phyloP scores from a whole-genome alignment of 371 early-diverging fungal species.

The Blastocladiella emersonii region DNA sequence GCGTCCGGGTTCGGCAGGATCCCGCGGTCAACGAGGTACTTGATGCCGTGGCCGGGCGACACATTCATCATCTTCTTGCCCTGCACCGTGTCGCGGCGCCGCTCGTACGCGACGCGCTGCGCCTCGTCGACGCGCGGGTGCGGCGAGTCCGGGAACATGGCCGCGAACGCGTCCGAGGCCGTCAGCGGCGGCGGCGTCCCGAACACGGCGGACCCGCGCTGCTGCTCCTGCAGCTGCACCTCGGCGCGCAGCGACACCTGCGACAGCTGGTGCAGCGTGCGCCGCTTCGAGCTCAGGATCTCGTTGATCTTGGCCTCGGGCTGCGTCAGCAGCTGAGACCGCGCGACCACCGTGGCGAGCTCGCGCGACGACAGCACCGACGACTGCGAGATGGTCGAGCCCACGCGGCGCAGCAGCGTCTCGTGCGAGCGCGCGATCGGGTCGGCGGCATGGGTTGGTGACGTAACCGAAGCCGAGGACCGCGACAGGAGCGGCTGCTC shows the following conservation, averaged over 20 bases:
- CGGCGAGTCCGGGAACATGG: background rate
- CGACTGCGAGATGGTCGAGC: background rate
- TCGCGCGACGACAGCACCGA: background rate
- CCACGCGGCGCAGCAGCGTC: background rate
- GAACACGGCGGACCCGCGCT: background rate
- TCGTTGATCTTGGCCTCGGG: background rate
- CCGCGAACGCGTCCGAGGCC: background rate
- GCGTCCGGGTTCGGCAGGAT: background rate
- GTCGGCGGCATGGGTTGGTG: too few relatives aligned
- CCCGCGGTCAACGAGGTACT: background rate
- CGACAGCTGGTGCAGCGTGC: background rate
- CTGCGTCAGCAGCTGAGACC: background rate
- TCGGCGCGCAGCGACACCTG: background rate
- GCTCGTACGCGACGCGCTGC: background rate
- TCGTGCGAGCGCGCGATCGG: too few relatives aligned
- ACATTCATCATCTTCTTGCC: conserved; percentile 1
- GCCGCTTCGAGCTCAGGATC: background rate
- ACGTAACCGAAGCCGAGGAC: too few relatives aligned
- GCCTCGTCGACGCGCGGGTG: background rate
- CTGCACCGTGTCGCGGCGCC: background rate
- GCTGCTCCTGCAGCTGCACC: background rate
- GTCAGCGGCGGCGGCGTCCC: background rate
- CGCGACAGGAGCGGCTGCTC: too few relatives aligned
- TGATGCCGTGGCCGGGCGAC: background rate
- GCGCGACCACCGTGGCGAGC: background rate